Conservation (phyloP, 176 grass and related monocot genomes). For the Musa acuminata region DNA sequence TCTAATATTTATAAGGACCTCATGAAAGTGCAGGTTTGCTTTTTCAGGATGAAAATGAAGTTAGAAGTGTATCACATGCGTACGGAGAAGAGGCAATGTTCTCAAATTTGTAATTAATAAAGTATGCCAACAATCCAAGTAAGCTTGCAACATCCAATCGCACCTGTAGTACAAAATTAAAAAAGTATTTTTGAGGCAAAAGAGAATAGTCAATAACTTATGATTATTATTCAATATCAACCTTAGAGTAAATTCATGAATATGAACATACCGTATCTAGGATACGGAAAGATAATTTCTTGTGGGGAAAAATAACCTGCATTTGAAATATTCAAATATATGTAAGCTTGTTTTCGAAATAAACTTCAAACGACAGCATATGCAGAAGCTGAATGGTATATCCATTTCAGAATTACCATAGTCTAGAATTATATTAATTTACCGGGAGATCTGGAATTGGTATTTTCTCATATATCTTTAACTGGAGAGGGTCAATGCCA, state of each 20-base stretch:
- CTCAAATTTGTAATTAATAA: constrained; percentile 93
- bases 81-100: constrained; percentile 93
- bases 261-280: constrained; percentile 75
- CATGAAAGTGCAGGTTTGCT: background rate
- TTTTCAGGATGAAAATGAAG: constrained; percentile 3
- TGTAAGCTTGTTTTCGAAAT: background rate
- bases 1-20: background rate
- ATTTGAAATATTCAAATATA: background rate
- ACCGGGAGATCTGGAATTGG: constrained; percentile 90
- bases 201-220: background rate
- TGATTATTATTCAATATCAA: background rate
- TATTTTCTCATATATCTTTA: constrained; percentile 94
- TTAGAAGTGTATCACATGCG: constrained; percentile 47
- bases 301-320: constrained; percentile 97
- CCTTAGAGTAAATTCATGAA: constrained; percentile 7
- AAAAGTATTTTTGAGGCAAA: background rate
- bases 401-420: background rate
- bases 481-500: constrained; percentile 52
- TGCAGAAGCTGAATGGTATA: background rate
- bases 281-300: constrained; percentile 93
- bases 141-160: constrained; percentile 71
- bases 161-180: constrained; percentile 40
- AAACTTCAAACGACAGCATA: background rate
- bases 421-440: constrained; percentile 14
- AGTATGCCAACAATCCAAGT: constrained; percentile 70